phyloP scores from a whole-genome alignment of 495 filamentous ascomycete species.

The Melanomma pulvis-pyrius region DNA sequence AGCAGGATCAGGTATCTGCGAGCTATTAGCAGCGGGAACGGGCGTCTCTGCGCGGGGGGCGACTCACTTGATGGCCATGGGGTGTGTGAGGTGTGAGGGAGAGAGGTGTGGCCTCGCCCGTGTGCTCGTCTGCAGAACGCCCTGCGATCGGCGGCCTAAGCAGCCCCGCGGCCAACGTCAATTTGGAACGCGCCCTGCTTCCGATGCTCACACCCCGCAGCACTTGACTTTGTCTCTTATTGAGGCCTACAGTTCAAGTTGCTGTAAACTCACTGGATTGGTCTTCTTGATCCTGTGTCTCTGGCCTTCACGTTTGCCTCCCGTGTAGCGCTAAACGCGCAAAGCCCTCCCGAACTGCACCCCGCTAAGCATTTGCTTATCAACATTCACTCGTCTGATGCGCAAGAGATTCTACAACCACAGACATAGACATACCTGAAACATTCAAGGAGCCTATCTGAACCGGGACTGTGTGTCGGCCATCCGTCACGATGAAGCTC shows the following conservation, averaged over 20 bases:
- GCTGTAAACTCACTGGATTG: too few relatives aligned
- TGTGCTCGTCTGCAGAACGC: not conserved
- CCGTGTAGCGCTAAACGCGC: not conserved
- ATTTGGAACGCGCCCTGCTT: not conserved
- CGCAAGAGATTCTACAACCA: not conserved
- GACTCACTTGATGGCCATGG: constrained; percentile 67
- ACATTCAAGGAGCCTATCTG: not conserved
- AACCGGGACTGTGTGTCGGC: not conserved
- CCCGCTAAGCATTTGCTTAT: not conserved
- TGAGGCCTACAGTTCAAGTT: too few relatives aligned
- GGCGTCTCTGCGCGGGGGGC: constrained; percentile 1
- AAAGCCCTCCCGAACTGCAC: not conserved
- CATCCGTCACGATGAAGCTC: constrained; percentile 60
- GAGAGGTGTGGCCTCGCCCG: not conserved
- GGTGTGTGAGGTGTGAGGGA: constrained; percentile 14
- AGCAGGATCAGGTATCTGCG: constrained; percentile 93
- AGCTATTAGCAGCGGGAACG: constrained; percentile 5
- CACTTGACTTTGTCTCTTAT: not conserved
- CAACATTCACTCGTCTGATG: not conserved
- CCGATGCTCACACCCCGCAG: not conserved
- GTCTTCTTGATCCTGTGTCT: not conserved
- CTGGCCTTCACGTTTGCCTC: not conserved
- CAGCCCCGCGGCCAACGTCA: constrained; percentile 26
- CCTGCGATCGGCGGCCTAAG: constrained; percentile 4
- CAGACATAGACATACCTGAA: not conserved